Percentiles rank a stretch among this genome's conserved stretches.
phyloP scores from a whole-genome alignment of 129 eudicot species.

The Smallanthus sonchifolius region DNA sequence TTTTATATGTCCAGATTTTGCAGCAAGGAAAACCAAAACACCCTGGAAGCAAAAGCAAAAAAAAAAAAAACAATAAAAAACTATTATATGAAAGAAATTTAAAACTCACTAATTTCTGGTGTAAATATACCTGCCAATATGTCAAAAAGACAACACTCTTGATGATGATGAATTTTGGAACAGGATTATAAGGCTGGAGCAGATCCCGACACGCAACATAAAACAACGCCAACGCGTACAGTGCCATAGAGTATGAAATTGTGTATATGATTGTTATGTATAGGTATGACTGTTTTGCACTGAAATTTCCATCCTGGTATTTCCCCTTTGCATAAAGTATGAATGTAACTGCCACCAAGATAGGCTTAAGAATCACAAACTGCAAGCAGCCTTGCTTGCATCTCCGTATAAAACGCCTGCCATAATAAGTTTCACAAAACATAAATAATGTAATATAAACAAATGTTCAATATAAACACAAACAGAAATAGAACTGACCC shows the following conservation, averaged over 20 bases:
- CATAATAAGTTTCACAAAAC: constrained; percentile 24
- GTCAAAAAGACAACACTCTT: constrained; percentile 93
- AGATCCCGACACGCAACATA: constrained; percentile 90
- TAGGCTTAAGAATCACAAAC: constrained; percentile 93
- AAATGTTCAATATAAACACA: not conserved
- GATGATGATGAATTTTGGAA: constrained; percentile 87
- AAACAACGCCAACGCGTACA: constrained; percentile 91
- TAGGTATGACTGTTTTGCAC: constrained; percentile 76
- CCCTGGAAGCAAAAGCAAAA: constrained; percentile 47
- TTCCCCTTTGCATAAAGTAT: constrained; percentile 84
- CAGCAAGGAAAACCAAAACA: constrained; percentile 91
- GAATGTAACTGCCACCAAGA: constrained; percentile 70
- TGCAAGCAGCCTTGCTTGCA: constrained; percentile 99
- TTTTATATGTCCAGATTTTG: constrained; percentile 78
- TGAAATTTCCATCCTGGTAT: constrained; percentile 90
- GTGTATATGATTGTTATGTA: constrained; percentile 90
- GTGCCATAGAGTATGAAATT: constrained; percentile 82
- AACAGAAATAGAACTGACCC: constrained; percentile 52
- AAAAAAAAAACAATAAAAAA: not conserved
- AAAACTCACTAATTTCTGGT: not conserved
- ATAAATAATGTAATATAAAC: not conserved
- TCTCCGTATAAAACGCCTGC: constrained; percentile 94
- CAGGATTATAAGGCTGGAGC: constrained; percentile 92
- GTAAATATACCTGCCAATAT: constrained; percentile 81
- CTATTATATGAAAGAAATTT: not conserved